Conservation (phyloP, 768 basidiomycete genomes). For the Russula olivacea region DNA sequence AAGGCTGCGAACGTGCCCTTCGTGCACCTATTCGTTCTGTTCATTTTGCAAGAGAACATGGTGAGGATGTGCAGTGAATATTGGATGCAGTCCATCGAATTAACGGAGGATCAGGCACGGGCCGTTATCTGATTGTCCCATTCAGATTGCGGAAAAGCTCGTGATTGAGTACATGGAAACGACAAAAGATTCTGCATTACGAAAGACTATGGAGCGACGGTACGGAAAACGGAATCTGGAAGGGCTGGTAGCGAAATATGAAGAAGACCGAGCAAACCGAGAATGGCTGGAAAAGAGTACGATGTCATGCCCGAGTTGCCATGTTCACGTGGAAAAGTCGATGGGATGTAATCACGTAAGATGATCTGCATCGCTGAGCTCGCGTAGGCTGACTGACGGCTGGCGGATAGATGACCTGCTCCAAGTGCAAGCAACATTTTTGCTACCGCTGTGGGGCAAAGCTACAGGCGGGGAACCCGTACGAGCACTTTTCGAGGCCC, state of each 20-base stretch:
- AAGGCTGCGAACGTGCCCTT: constrained; percentile 61
- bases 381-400: constrained; percentile 5
- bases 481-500: constrained; percentile 58
- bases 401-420: constrained; percentile 61
- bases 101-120: constrained; percentile 59
- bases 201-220: constrained; percentile 49
- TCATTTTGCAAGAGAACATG: constrained; percentile 77
- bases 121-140: constrained; percentile 61
- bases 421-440: constrained; percentile 70
- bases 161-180: constrained; percentile 61
- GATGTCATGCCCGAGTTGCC: constrained; percentile 68
- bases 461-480: constrained; percentile 48
- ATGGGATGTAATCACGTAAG: constrained; percentile 83
- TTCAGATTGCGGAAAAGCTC: constrained; percentile 59
- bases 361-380: neutral
- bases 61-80: constrained; percentile 36
- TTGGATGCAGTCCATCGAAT: neutral
- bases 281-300: constrained; percentile 68
- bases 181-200: constrained; percentile 45
- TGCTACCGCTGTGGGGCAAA: constrained; percentile 72
- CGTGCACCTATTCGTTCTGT: constrained; percentile 77
- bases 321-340: constrained; percentile 66
- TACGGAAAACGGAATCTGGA: constrained; percentile 59
- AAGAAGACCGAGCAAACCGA: constrained; percentile 71
- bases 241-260: constrained; percentile 53